These are phyloP conservation scores for Hanseniaspora lindneri DNA, from an alignment of 805 yeast genomes.

Conservation along the genomic window DNA sequence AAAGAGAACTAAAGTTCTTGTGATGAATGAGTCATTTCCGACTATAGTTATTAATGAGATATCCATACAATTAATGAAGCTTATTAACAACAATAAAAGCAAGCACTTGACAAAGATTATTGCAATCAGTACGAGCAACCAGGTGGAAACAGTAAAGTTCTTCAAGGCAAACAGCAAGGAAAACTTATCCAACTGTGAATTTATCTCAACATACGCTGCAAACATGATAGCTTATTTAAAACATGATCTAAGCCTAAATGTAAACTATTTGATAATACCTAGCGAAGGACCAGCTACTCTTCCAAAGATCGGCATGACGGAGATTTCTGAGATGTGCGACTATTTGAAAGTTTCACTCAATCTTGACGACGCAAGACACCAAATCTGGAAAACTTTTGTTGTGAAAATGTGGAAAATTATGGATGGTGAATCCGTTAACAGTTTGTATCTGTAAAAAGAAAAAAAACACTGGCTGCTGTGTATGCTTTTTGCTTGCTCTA, in stretches of 20 bases:
- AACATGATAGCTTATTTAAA: slow-evolving; percentile 29
- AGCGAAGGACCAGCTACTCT: slow-evolving; percentile 54
- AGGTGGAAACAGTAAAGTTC: not conserved
- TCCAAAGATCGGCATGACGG: slow-evolving; percentile 36
- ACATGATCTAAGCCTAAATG: not conserved
- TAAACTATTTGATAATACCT: slow-evolving; percentile 29
- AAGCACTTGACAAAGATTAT: not conserved
- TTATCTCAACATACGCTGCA: slow-evolving; percentile 47
- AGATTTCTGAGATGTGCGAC: slow-evolving; percentile 25
- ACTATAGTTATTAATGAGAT: slow-evolving; percentile 7
- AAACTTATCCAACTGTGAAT: slow-evolving; percentile 31
- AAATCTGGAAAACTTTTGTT: slow-evolving; percentile 1
- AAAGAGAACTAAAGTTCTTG: slow-evolving; percentile 6
- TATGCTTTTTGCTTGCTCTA: too few species aligned
- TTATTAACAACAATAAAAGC: not conserved
- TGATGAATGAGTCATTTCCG: slow-evolving; percentile 14
- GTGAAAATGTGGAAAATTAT: slow-evolving; percentile 13
- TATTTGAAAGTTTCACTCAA: slow-evolving; percentile 18
- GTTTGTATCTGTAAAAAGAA: slow-evolving; percentile 4
- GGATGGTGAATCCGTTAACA: slow-evolving; percentile 15
- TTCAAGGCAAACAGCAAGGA: not conserved
- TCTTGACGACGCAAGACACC: not conserved
- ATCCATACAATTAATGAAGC: not conserved
- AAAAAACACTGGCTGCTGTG: not conserved
- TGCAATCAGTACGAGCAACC: slow-evolving; percentile 4